Conservation (phyloP, 257 asterid genomes). For the Henckelia pumila region DNA sequence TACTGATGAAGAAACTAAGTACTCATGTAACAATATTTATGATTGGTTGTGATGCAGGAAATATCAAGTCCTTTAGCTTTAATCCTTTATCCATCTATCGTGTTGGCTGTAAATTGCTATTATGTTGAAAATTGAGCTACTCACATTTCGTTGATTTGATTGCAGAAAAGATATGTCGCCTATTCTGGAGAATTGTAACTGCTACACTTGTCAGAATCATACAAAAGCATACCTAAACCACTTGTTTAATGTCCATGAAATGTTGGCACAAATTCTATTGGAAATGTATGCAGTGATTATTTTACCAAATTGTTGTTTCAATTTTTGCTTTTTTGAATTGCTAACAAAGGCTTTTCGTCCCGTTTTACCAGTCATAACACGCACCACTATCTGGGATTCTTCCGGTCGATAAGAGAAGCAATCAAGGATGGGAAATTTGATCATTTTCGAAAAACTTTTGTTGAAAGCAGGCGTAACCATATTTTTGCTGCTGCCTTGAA, state of each 20-base stretch:
- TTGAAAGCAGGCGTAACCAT: constrained; percentile 52
- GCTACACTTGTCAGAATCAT: constrained; percentile 86
- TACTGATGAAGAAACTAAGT: no score
- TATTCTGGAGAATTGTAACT: constrained; percentile 55
- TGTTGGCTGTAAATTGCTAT: constrained; percentile 3
- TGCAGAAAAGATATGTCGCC: constrained; percentile 80
- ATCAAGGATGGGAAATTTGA: constrained; percentile 63
- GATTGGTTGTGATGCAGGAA: constrained; percentile 4
- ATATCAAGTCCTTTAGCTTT: background rate
- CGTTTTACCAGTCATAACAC: constrained; percentile 72
- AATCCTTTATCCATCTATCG: background rate
- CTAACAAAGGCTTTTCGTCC: background rate
- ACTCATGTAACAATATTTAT: background rate
- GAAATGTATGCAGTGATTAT: constrained; percentile 60
- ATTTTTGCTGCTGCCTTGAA: constrained; percentile 37
- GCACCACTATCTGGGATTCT: constrained; percentile 86
- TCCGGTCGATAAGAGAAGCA: constrained; percentile 66
- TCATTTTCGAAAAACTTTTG: constrained; percentile 52
- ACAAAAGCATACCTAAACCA: constrained; percentile 93
- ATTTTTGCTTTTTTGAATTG: constrained; percentile 5
- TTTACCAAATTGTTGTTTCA: constrained; percentile 11
- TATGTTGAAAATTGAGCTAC: background rate
- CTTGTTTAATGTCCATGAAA: constrained; percentile 82
- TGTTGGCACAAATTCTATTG: constrained; percentile 85
- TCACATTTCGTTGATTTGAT: constrained; percentile 5